Percentiles rank a stretch among this genome's conserved stretches.
phyloP scores from a whole-genome alignment of 1,139 yeast genomes.

The Candida sojae region DNA sequence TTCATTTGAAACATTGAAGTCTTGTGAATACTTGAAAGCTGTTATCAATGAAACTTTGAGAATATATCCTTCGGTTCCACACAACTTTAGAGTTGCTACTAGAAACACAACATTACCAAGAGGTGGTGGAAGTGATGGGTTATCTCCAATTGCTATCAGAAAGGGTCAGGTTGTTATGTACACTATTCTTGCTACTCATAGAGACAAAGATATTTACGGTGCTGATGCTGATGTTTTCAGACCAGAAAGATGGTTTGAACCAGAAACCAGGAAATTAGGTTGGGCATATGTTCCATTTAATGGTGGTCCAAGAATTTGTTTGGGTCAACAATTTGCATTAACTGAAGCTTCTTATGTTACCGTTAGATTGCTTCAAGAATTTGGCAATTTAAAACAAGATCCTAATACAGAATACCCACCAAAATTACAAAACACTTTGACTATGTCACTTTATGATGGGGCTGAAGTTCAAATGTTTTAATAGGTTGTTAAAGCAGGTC shows the following conservation, averaged over 20 bases:
- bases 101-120: conserved; percentile 44
- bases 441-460: conserved; percentile 29
- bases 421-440: conserved; percentile 28
- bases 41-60: conserved; percentile 53
- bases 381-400: conserved; percentile 26
- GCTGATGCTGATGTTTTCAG: conserved; percentile 43
- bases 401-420: conserved; percentile 28
- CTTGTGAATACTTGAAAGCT: conserved; percentile 48
- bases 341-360: conserved; percentile 41
- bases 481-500: neutral
- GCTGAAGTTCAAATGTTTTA: conserved; percentile 15
- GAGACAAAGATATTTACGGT: conserved; percentile 43
- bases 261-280: conserved; percentile 32
- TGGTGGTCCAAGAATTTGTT: conserved; percentile 46
- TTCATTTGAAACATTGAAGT: conserved; percentile 48
- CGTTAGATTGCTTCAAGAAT: conserved; percentile 33
- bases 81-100: conserved; percentile 46
- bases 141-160: conserved; percentile 43
- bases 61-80: conserved; percentile 55
- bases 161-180: conserved; percentile 45
- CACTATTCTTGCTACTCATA: conserved; percentile 42
- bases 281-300: conserved; percentile 49
- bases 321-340: conserved; percentile 49
- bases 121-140: conserved; percentile 53
- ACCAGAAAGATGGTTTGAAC: conserved; percentile 50